Evolutionary conservation across 2,329 filamentous ascomycete genomes (phyloP).

Genomic region (Fusarium marasasianum): DNA sequence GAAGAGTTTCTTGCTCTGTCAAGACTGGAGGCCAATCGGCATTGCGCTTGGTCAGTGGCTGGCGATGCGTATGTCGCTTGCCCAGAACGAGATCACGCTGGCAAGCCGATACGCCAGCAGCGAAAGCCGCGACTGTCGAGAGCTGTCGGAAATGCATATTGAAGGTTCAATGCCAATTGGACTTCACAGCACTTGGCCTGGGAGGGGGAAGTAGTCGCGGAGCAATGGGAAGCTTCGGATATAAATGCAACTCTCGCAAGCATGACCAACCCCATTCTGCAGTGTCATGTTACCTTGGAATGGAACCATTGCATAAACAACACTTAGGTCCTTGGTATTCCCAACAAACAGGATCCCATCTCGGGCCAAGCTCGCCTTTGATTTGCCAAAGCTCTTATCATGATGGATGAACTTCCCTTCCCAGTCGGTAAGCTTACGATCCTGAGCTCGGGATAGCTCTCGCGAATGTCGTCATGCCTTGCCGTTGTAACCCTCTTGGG

Average conservation of each 20-base stretch:
- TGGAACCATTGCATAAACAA: slow-evolving; percentile 18
- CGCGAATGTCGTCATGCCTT: slow-evolving; percentile 35
- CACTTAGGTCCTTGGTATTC: slow-evolving; percentile 1
- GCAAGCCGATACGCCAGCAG: slow-evolving; percentile 42
- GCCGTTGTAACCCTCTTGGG: slow-evolving; percentile 26
- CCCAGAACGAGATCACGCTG: slow-evolving; percentile 43
- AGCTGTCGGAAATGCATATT: slow-evolving; percentile 34
- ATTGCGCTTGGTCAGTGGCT: slow-evolving; percentile 45
- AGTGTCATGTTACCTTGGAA: slow-evolving; percentile 31
- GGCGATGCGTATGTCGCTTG: slow-evolving; percentile 46
- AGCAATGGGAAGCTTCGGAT: slow-evolving; percentile 6
- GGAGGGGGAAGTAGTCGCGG: neutral
- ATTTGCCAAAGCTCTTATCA: slow-evolving; percentile 22
- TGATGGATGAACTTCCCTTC: slow-evolving; percentile 19
- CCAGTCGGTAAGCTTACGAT: slow-evolving; percentile 30
- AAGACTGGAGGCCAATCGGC: slow-evolving; percentile 50
- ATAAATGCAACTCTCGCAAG: slow-evolving; percentile 31
- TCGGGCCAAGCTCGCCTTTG: neutral
- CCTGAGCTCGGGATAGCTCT: slow-evolving; percentile 18
- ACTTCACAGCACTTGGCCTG: neutral
- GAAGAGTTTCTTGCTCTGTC: slow-evolving; percentile 46
- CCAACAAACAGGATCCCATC: slow-evolving; percentile 15
- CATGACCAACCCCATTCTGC: neutral
- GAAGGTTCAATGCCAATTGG: neutral
- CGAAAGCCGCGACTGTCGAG: slow-evolving; percentile 28